Evolutionary conservation across 2,329 filamentous ascomycete genomes (phyloP).

Genomic region (Phyllosticta citrichinensis): DNA sequence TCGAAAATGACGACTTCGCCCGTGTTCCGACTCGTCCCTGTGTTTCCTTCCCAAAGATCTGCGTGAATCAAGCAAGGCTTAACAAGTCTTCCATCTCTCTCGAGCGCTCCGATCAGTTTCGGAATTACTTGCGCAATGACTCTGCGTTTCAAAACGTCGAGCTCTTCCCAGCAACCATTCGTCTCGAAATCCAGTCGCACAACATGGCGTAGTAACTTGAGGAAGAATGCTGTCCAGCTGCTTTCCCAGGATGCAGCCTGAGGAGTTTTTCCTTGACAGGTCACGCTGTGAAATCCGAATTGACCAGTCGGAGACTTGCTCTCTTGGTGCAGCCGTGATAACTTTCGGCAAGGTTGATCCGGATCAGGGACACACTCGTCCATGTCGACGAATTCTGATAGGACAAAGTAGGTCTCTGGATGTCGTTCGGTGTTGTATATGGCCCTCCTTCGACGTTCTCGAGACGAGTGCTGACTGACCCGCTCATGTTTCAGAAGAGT

Average conservation of each 20-base stretch:
- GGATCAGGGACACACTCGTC: not conserved
- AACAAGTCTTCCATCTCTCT: conserved; percentile 16
- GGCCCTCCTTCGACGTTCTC: not conserved
- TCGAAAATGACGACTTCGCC: conserved; percentile 28
- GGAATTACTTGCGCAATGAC: conserved; percentile 22
- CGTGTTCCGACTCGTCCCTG: conserved; percentile 22
- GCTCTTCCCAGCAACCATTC: conserved; percentile 24
- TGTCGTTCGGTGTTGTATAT: not conserved
- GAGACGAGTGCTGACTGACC: not conserved
- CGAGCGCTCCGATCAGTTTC: conserved; percentile 18
- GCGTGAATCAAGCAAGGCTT: conserved; percentile 29
- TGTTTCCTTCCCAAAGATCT: conserved; percentile 35
- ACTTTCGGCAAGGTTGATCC: not conserved
- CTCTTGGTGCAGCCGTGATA: not conserved
- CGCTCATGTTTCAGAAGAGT: not conserved
- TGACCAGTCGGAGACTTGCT: conserved; percentile 18
- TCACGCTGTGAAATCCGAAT: conserved; percentile 30
- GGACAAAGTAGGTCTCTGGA: not conserved
- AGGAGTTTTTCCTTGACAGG: conserved; percentile 15
- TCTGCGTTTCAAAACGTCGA: conserved; percentile 13
- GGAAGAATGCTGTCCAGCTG: conserved; percentile 33
- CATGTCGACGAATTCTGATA: not conserved
- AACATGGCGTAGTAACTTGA: conserved; percentile 22
- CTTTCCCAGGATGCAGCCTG: conserved; percentile 25
- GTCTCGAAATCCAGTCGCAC: conserved; percentile 20